Base-by-base conservation (phyloP, 768 basidiomycete genomes). In the Rhodotorula toruloides region DNA sequence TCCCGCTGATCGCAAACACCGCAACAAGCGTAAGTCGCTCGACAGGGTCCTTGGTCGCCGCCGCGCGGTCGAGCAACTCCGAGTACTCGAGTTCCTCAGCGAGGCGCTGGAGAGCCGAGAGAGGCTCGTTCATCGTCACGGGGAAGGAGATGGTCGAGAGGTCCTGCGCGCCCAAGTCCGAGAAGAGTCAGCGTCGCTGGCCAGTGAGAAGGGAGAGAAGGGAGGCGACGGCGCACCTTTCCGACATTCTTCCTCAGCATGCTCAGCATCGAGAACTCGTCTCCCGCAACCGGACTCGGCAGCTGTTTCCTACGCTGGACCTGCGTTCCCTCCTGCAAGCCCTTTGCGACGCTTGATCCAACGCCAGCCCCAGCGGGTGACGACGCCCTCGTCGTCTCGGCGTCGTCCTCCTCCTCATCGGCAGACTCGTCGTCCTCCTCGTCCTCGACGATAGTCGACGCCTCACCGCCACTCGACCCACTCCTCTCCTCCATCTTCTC, bases 1-100 rank as follows among this genome's bases (percentile, higher is more conserved):
- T 92, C 77, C 93, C 94, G 40, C 89, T 88, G 89, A 97, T 93
- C 2, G 91, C 93, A 77, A 97, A 98, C 8, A 90, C 91, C 19
- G 88, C 89, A 13, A 97, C 90, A 73, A 87, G 94, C 4, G 91
- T 91, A 53, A 97, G 84, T 5, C 93, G 84, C 57, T 85, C 84
- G 56, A 89, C 82, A 2, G 90, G 84, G 74, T 94, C 89, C n/a
- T 75, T 75, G 74, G 93, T 87, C 47, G 80, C 81, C 16, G 84
- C 85, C 37, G 93, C 93, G 11, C 88, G 86, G 72, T 94, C 90
- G 74, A 97, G 64, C 16, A 70, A 40, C 21, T 70, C 70, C 13
- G 61, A 48, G 54, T 58, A 61, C 43, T 68, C 72, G 52, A 55
- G 91, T 77, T 96, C 93, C 79, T 98, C 94, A 25, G 92, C 89